phyloP scores from a whole-genome alignment of 352 stramenopile species.

The Phytophthora cryptogea region DNA sequence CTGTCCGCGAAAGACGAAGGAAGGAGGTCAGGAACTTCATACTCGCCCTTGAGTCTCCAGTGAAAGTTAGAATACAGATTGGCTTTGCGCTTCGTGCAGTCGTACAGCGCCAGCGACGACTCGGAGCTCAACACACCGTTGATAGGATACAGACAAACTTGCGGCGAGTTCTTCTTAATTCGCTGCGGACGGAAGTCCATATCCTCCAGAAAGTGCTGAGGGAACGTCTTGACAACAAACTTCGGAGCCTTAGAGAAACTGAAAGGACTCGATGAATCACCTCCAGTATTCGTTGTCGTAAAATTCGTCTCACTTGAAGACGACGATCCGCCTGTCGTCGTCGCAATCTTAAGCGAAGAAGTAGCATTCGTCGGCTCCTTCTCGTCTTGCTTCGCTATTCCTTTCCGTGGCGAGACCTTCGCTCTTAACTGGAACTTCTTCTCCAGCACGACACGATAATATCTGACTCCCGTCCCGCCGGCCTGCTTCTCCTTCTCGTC shows the following conservation, averaged over 20 bases:
- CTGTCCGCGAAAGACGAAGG: constrained; percentile 12
- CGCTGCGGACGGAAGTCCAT: constrained; percentile 84
- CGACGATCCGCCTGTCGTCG: constrained; percentile 18
- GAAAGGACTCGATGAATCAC: constrained; percentile 23
- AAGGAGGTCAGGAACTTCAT: constrained; percentile 61
- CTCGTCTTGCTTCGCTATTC: constrained; percentile 22
- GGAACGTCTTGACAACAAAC: constrained; percentile 85
- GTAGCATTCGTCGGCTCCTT: background rate
- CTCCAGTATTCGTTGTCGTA: constrained; percentile 27
- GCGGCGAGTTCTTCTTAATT: constrained; percentile 77
- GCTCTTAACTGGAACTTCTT: constrained; percentile 60
- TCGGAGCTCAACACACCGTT: constrained; percentile 72
- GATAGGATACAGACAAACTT: constrained; percentile 73
- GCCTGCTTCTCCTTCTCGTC: constrained; percentile 31
- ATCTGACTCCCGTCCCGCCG: constrained; percentile 39
- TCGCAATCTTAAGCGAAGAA: constrained; percentile 32
- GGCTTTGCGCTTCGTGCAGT: constrained; percentile 50
- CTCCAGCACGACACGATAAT: constrained; percentile 85
- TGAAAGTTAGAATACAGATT: constrained; percentile 83
- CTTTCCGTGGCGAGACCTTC: constrained; percentile 22
- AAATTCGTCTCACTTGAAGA: constrained; percentile 43
- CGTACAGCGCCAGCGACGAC: constrained; percentile 75
- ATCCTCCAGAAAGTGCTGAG: constrained; percentile 85
- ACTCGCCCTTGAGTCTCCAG: constrained; percentile 73
- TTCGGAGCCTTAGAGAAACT: constrained; percentile 27